Evolutionary conservation across 2,329 filamentous ascomycete genomes (phyloP), one percentile per base, ranked within the genome.

Genomic region (Xylaria sp.): DNA sequence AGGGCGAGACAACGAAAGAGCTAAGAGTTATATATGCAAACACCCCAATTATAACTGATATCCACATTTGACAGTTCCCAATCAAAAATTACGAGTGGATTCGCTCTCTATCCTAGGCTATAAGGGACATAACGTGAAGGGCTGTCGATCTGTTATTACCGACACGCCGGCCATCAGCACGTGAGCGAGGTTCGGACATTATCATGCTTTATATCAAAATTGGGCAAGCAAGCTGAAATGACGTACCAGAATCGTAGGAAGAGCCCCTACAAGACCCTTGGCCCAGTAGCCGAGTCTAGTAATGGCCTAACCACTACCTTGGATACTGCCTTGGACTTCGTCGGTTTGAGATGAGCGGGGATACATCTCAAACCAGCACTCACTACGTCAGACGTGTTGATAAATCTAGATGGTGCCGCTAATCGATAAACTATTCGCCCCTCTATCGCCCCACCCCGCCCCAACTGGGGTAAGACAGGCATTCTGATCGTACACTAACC

Each of bases 381-480:
- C n/a, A 9, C 33, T 51, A 51, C 49, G 49, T 51, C 49, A 51
- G 49, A 33, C 27, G 17, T 33, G 25, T 33, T 51, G 29, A 44
- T 44, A 44, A 44, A 20, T 44, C 42, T 9, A 44, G 22, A 20
- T 31, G 13, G 27, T 20, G 27, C 17, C 29, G 27, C 49, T 51
- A 51, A 51, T 51, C 49, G 49, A 51, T 51, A 51, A 33, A 17
- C 20, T 42, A 44, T 44, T 44, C 17, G 42, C 17, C n/a, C 49
- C 29, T 53, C n/a, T 7, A 20, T n/a, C 42, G 7, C 20, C 42
- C 42, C 42, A 22, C 15, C 38, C 5, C 15, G 17, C 15, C 42
- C 42, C 22, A 49, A 22, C 20, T 47, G 45, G 22, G 45, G 45
- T 49, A 27, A 5, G 38, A 31, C 15, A 42, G 15, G 38, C 15